These are phyloP conservation scores for Gossypium arboreum DNA, from an alignment of 345 rosid genomes.

Conservation along the genomic window DNA sequence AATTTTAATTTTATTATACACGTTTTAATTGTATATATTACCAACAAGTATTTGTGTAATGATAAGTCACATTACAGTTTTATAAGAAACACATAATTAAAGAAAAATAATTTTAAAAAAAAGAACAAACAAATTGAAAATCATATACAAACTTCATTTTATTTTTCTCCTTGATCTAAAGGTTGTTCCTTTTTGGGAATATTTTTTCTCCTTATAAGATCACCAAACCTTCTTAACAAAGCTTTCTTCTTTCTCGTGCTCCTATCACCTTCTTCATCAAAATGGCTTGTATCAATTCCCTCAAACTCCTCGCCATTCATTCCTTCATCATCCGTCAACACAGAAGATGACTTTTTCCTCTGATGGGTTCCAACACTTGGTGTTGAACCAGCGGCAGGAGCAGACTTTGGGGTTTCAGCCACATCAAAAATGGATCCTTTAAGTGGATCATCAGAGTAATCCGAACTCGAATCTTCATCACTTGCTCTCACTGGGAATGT, in stretches of 20 bases:
- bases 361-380: background rate
- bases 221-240: slow-evolving; percentile 66
- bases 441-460: slow-evolving; percentile 35
- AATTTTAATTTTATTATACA: too few species aligned
- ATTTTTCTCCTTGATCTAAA: background rate
- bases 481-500: slow-evolving; percentile 12
- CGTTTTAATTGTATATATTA: too few species aligned
- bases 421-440: slow-evolving; percentile 75
- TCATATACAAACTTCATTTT: background rate
- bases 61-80: too few species aligned
- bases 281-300: slow-evolving; percentile 35
- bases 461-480: slow-evolving; percentile 21
- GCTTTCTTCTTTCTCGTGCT: slow-evolving; percentile 66
- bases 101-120: background rate
- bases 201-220: slow-evolving; percentile 49
- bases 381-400: background rate
- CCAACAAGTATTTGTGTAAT: too few species aligned
- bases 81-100: background rate
- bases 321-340: slow-evolving; percentile 35
- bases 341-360: slow-evolving; percentile 29
- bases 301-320: slow-evolving; percentile 49
- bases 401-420: slow-evolving; percentile 37
- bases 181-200: slow-evolving; percentile 25
- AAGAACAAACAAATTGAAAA: background rate
- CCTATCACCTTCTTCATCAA: slow-evolving; percentile 56